Evolutionary conservation across 345 rosid genomes (phyloP).

Genomic region (Sonneratia caseolaris): DNA sequence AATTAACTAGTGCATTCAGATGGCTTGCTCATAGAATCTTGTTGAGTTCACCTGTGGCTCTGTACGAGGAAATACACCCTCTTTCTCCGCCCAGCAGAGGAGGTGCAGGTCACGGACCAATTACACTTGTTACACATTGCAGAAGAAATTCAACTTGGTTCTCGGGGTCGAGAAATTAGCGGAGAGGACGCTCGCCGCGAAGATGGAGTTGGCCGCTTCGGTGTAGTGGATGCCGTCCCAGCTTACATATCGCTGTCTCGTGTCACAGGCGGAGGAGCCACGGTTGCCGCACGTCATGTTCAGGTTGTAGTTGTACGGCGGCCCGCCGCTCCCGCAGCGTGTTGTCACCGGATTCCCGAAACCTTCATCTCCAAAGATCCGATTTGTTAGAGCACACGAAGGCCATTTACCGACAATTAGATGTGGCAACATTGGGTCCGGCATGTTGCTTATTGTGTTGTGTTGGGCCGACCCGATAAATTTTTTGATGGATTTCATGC

Average conservation of each 20-base stretch:
- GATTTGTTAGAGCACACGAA: neutral
- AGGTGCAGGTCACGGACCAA: too few species aligned
- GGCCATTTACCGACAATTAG: too few species aligned
- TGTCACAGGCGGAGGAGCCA: constrained; percentile 31
- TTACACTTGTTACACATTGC: constrained; percentile 9
- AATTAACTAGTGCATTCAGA: too few species aligned
- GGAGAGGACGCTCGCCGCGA: constrained; percentile 33
- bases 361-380: constrained; percentile 16
- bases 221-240: constrained; percentile 79
- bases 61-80: too few species aligned
- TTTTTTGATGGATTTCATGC: too few species aligned
- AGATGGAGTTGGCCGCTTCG: constrained; percentile 49
- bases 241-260: constrained; percentile 27
- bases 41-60: too few species aligned
- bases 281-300: constrained; percentile 32
- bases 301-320: constrained; percentile 36
- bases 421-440: too few species aligned
- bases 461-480: too few species aligned
- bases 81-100: too few species aligned
- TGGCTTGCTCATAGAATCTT: too few species aligned
- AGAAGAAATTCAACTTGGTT: constrained; percentile 32
- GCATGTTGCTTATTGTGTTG: too few species aligned
- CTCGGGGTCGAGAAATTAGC: constrained; percentile 38
- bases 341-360: constrained; percentile 43
- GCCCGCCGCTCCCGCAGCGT: constrained; percentile 49